A percentile compares a stretch with the other conserved stretches of the same genome.
Evolutionary conservation across 2,329 filamentous ascomycete species (phyloP).

Genomic region (Stachybotrys chartarum): DNA sequence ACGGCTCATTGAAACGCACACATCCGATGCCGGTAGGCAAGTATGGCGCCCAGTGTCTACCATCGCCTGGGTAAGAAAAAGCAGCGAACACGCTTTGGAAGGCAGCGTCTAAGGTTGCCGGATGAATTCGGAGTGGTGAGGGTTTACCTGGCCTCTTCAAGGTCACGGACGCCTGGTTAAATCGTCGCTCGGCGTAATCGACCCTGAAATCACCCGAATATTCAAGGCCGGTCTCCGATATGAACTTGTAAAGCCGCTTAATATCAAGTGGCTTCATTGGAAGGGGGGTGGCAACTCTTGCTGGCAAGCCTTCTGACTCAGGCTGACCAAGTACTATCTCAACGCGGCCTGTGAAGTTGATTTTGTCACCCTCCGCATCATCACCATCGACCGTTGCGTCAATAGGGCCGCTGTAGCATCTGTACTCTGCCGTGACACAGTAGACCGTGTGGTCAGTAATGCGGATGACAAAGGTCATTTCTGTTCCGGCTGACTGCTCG

Average conservation of each 20-base stretch:
- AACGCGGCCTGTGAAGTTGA: neutral
- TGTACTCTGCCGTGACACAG: too few species aligned
- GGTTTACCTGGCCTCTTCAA: too few species aligned
- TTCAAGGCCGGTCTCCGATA: too few species aligned
- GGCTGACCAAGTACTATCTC: constrained; percentile 2
- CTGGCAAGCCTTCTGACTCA: too few species aligned
- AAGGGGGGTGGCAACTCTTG: neutral
- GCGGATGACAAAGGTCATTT: constrained; percentile 2
- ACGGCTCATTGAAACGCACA: too few species aligned
- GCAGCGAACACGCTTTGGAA: constrained; percentile 24
- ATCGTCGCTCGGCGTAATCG: constrained; percentile 6
- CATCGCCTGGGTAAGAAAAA: constrained; percentile 18
- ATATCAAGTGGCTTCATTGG: constrained; percentile 10
- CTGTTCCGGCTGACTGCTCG: constrained; percentile 4
- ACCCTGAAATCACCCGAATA: too few species aligned
- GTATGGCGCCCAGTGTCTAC: constrained; percentile 18
- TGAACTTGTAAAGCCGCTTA: constrained; percentile 10
- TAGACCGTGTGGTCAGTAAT: too few species aligned
- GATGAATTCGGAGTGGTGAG: too few species aligned
- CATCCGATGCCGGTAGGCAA: constrained; percentile 20
- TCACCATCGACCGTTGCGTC: neutral
- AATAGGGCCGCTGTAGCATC: constrained; percentile 2
- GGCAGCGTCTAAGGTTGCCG: constrained; percentile 20
- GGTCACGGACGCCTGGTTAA: constrained; percentile 1
- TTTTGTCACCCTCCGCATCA: neutral